Conservation (phyloP, 371 early-diverging fungal genomes). For the Mortierella polycephala region DNA sequence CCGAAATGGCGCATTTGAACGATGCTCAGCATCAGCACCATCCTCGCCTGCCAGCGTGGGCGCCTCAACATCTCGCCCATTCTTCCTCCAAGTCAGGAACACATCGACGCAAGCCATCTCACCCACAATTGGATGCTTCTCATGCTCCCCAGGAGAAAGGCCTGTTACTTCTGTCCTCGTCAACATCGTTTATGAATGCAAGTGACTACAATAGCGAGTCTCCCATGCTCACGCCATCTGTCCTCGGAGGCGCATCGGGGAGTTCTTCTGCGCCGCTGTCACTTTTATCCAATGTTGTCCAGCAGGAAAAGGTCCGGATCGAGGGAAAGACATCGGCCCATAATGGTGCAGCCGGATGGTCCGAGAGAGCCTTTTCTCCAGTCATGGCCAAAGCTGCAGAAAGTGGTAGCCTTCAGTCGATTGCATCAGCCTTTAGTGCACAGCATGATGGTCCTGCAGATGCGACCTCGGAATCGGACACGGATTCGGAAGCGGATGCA, state of each 20-base stretch:
- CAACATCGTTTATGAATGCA: slow-evolving; percentile 35
- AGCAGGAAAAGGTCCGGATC: slow-evolving; percentile 46
- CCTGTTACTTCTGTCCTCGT: slow-evolving; percentile 28
- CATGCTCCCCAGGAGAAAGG: slow-evolving; percentile 10
- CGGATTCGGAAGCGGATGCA: slow-evolving; percentile 7
- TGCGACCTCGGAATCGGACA: slow-evolving; percentile 18
- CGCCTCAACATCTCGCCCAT: slow-evolving; percentile 22
- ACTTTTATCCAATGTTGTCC: slow-evolving; percentile 37
- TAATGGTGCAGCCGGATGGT: slow-evolving; percentile 47
- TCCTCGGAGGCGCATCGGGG: slow-evolving; percentile 7
- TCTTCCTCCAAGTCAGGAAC: slow-evolving; percentile 19
- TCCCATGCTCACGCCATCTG: slow-evolving; percentile 17
- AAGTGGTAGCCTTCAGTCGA: not conserved
- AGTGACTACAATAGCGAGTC: slow-evolving; percentile 19
- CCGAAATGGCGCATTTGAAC: slow-evolving; percentile 1
- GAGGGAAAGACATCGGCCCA: slow-evolving; percentile 36
- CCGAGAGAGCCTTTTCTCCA: slow-evolving; percentile 41
- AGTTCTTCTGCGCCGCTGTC: slow-evolving; percentile 20
- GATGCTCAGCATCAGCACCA: slow-evolving; percentile 17
- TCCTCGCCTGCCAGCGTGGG: slow-evolving; percentile 43
- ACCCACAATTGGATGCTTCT: slow-evolving; percentile 15
- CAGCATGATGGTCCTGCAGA: not conserved
- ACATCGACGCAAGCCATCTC: slow-evolving; percentile 31
- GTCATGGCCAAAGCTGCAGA: slow-evolving; percentile 18
- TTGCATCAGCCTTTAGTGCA: not conserved